Percentiles rank a stretch among this genome's conserved stretches.
Evolutionary conservation across 148 eudicot species (phyloP).

Genomic region (Fallopia convolvulus): DNA sequence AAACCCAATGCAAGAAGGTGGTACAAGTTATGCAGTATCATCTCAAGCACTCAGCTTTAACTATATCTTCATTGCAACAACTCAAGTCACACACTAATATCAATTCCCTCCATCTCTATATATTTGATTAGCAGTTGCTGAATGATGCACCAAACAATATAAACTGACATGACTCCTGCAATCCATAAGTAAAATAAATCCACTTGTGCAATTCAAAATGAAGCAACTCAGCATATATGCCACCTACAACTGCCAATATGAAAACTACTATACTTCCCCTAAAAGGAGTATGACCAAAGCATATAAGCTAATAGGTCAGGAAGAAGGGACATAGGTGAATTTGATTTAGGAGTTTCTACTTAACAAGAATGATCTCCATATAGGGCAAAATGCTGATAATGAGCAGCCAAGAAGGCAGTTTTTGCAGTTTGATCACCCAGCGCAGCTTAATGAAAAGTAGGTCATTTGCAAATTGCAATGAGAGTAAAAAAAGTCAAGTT

Average conservation of each 20-base stretch:
- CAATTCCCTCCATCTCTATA: too few species aligned
- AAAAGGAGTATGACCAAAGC: background rate
- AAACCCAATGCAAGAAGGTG: background rate
- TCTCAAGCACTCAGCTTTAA: background rate
- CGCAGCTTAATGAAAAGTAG: background rate
- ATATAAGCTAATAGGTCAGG: background rate
- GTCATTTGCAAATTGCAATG: too few species aligned
- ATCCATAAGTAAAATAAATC: too few species aligned
- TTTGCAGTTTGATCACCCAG: background rate
- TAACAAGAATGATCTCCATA: background rate
- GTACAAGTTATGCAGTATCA: background rate
- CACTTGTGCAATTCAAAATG: background rate
- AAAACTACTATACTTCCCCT: too few species aligned
- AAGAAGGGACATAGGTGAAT: background rate
- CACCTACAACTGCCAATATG: background rate
- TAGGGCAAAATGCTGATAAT: background rate
- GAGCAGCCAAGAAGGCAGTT: background rate
- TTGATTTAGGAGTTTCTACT: background rate
- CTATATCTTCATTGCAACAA: background rate
- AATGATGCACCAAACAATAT: background rate
- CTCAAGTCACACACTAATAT: background rate
- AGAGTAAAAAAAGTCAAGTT: too few species aligned
- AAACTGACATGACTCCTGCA: background rate
- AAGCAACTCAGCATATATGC: background rate
- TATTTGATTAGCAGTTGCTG: background rate